Evolutionary conservation across 2,329 filamentous ascomycete genomes (phyloP), one percentile per base, ranked within the genome.

Genomic region (Fonsecaea erecta): DNA sequence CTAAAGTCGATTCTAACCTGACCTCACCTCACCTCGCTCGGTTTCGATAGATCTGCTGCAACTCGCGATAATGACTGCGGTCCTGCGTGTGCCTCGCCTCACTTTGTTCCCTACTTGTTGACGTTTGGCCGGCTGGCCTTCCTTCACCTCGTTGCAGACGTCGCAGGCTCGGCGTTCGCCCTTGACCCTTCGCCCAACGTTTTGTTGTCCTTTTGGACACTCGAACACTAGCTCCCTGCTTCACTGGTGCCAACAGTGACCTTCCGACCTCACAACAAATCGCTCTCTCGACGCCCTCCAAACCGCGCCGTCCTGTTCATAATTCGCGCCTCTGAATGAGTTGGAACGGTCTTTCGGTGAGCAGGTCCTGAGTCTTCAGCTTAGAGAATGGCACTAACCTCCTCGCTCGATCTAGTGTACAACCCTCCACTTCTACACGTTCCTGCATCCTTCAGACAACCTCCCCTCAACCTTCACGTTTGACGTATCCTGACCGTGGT

Each of bases 111-210:
- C 62, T 65, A 52, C 67, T 55, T 69, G 64, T 69, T 69, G 62
- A 68, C 65, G 52, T 57, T 65, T 64, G 64, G 55, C 58, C 58
- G 16, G 58, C 51, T 18, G 34, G 43, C 56, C 56, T 34, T 18
- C 51, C 57, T 59, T 40, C 54, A 56, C 52, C 21, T 28, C 28
- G 34, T 46, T 52, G 57, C 35, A 58, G 57, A 61, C 67, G 62
- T 66, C 67, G 67, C 67, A 55, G 67, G 67, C 64, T 63, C 67
- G 67, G 59, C 67, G 64, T 66, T 34, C 62, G 54, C 34, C 34
- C 51, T 40, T 18, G 37, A 52, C 46, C 37, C 62, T 53, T 55
- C 63, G 24, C 35, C 52, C 24, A 21, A 35, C 58, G 16, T 60
- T 48, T 59, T 34, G 48, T 60, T 52, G 54, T 8, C 40, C 52